Percentiles rank a stretch among this genome's conserved stretches.
Evolutionary conservation across 495 filamentous ascomycete species (phyloP).

Genomic region (Aspergillus avenaceus): DNA sequence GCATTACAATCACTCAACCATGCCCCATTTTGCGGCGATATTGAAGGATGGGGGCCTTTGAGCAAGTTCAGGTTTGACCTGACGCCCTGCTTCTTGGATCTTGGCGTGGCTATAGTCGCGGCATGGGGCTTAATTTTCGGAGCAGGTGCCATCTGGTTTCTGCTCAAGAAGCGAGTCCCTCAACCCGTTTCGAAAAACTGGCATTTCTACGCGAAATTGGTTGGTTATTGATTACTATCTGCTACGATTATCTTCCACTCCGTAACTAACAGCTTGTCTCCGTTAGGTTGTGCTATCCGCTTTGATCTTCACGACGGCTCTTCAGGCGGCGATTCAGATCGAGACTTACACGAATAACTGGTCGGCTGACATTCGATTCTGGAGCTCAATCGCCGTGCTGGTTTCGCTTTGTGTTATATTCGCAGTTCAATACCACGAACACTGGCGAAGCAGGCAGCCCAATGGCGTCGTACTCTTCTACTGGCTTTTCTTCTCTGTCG

Average conservation of each 20-base stretch:
- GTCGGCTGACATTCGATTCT: constrained; percentile 83
- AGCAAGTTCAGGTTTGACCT: constrained; percentile 82
- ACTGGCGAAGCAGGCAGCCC: constrained; percentile 80
- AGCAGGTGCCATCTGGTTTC: constrained; percentile 67
- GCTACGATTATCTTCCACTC: background rate
- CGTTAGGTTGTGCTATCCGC: constrained; percentile 67
- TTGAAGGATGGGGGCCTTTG: constrained; percentile 93
- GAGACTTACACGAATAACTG: constrained; percentile 64
- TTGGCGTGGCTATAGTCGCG: constrained; percentile 73
- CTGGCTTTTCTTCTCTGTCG: constrained; percentile 87
- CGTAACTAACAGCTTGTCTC: constrained; percentile 18
- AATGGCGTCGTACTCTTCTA: constrained; percentile 95
- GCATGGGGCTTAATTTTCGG: constrained; percentile 73
- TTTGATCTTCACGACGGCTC: constrained; percentile 60
- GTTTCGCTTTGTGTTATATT: constrained; percentile 76
- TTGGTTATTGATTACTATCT: constrained; percentile 35
- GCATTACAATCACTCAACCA: constrained; percentile 26
- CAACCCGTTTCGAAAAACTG: constrained; percentile 74
- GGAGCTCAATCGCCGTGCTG: constrained; percentile 76
- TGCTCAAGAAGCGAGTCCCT: constrained; percentile 61
- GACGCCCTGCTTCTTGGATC: constrained; percentile 93
- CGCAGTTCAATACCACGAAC: constrained; percentile 87
- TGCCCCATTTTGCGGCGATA: constrained; percentile 78
- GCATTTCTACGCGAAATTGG: constrained; percentile 93
- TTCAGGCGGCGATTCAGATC: constrained; percentile 77